A percentile compares a stretch with the other conserved stretches of the same genome.
Conservation (phyloP, 306 rosid genomes). For the Vigna angularis region DNA sequence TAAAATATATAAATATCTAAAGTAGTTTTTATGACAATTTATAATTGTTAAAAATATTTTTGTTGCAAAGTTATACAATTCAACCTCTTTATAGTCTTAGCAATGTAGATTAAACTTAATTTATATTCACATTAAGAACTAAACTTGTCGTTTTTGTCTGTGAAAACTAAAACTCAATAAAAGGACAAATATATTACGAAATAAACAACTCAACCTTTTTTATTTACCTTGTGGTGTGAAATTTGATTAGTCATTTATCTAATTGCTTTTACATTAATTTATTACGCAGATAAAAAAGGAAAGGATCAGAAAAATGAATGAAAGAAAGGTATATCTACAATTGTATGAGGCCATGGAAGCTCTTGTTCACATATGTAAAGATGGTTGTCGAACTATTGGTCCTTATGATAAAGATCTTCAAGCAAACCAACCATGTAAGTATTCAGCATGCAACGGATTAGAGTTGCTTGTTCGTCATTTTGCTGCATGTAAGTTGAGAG, state of each 20-base stretch:
- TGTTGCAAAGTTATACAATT: no score
- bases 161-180: no score
- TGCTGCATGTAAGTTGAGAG: slow-evolving; percentile 86
- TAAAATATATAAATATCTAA: no score
- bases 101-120: no score
- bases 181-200: no score
- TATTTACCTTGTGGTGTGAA: no score
- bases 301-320: slow-evolving; percentile 62
- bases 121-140: no score
- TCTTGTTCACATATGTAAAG: slow-evolving; percentile 90
- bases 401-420: slow-evolving; percentile 83
- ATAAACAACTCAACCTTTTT: no score
- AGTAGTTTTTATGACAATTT: no score
- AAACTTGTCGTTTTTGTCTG: no score
- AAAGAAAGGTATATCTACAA: slow-evolving; percentile 70
- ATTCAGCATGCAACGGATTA: slow-evolving; percentile 79
- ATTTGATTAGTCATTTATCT: slow-evolving; percentile 5
- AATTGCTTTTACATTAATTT: slow-evolving; percentile 22
- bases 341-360: slow-evolving; percentile 97
- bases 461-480: slow-evolving; percentile 93
- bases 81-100: no score
- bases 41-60: no score
- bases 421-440: slow-evolving; percentile 75
- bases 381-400: slow-evolving; percentile 92
- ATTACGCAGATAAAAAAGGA: slow-evolving; percentile 66